These are phyloP conservation scores for Glonium stellatum DNA, from an alignment of 495 filamentous ascomycete genomes.

Conservation along the genomic window DNA sequence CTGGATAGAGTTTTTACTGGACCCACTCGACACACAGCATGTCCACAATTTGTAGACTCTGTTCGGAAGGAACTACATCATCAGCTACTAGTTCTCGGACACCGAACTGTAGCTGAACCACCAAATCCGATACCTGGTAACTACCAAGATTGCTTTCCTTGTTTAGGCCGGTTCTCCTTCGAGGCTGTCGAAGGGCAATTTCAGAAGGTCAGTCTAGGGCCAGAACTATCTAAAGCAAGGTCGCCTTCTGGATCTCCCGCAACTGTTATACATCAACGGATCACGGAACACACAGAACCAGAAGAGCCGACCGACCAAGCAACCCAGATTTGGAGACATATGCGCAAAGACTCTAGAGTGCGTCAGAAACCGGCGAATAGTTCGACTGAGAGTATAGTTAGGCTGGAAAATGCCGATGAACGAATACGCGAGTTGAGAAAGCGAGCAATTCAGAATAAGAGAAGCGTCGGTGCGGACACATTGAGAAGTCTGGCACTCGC, in stretches of 20 bases:
- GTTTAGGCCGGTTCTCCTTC: slow-evolving; percentile 5
- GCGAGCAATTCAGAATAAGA: slow-evolving; percentile 27
- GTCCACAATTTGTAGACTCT: background rate
- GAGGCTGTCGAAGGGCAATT: background rate
- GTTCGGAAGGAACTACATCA: background rate
- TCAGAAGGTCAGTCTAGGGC: background rate
- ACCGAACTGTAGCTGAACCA: background rate
- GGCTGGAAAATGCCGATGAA: slow-evolving; percentile 17
- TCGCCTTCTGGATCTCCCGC: slow-evolving; percentile 2
- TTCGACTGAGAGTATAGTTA: background rate
- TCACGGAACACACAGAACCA: background rate
- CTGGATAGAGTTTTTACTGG: background rate
- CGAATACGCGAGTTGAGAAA: slow-evolving; percentile 14
- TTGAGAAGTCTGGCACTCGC: slow-evolving; percentile 9
- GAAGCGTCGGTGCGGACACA: slow-evolving; percentile 29
- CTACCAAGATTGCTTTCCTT: background rate
- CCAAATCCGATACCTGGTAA: background rate
- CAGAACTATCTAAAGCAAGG: background rate
- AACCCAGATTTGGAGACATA: slow-evolving; percentile 28
- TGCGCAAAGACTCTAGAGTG: slow-evolving; percentile 21
- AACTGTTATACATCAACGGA: slow-evolving; percentile 2
- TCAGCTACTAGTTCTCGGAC: background rate
- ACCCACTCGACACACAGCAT: background rate
- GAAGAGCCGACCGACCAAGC: slow-evolving; percentile 1
- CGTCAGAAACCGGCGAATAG: slow-evolving; percentile 9